Percentiles rank a stretch among this genome's conserved stretches.
Evolutionary conservation across 257 asterid genomes (phyloP).

Genomic region (Solanum habrochaites): DNA sequence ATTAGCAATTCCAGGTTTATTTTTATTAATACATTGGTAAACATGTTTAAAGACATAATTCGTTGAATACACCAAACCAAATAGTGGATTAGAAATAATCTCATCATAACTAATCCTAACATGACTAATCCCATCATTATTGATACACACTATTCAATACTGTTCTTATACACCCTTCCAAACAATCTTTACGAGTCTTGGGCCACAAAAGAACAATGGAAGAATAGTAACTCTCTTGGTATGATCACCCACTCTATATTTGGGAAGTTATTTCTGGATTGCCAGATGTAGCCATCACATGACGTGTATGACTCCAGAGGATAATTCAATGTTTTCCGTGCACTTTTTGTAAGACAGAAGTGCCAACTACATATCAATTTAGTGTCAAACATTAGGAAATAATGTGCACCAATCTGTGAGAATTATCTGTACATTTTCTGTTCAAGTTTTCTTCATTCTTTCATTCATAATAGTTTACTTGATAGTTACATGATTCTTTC

Average conservation of each 20-base stretch:
- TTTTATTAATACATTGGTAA: background rate
- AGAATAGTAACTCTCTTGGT: background rate
- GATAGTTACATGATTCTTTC: background rate
- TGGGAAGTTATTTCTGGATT: background rate
- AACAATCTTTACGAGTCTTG: background rate
- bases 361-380: background rate
- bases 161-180: background rate
- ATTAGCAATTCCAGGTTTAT: background rate
- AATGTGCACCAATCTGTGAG: background rate
- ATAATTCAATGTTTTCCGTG: background rate
- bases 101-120: background rate
- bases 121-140: background rate
- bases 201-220: background rate
- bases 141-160: background rate
- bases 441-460: background rate
- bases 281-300: background rate
- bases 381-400: background rate
- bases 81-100: background rate
- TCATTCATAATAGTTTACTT: background rate
- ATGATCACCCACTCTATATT: background rate
- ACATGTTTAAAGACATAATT: background rate
- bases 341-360: background rate
- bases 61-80: background rate
- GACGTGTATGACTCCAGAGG: background rate
- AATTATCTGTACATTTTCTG: background rate